Percentiles rank a stretch among this genome's conserved stretches.
phyloP scores from a whole-genome alignment of 2,329 filamentous ascomycete species.

The Acrocalymma vagum region DNA sequence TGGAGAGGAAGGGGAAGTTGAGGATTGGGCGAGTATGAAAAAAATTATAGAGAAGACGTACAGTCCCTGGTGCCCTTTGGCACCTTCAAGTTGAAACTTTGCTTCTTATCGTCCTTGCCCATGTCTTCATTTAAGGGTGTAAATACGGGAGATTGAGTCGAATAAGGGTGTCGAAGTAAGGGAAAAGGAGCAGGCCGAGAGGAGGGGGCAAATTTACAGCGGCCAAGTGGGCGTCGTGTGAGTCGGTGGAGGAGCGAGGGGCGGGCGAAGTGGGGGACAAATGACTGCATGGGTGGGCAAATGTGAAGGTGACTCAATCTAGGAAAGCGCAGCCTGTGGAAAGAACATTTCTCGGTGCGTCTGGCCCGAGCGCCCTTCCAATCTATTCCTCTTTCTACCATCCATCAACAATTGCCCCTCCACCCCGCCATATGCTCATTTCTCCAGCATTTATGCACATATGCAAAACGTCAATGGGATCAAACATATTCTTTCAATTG shows the following conservation, averaged over 20 bases:
- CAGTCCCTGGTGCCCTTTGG: constrained; percentile 93
- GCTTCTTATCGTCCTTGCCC: constrained; percentile 54
- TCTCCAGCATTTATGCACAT: too few relatives aligned
- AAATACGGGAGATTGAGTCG: constrained; percentile 22
- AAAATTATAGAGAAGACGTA: constrained; percentile 71
- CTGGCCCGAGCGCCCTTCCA: too few relatives aligned
- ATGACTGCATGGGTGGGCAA: constrained; percentile 38
- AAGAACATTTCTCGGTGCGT: too few relatives aligned
- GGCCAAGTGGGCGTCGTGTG: constrained; percentile 25
- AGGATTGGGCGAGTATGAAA: constrained; percentile 43
- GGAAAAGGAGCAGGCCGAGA: constrained; percentile 11
- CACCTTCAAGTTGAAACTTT: constrained; percentile 77
- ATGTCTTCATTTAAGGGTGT: constrained; percentile 44
- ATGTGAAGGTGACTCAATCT: constrained; percentile 38
- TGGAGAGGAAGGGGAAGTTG: background rate
- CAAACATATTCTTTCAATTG: too few relatives aligned
- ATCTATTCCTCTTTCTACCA: too few relatives aligned
- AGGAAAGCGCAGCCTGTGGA: too few relatives aligned
- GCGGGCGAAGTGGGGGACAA: constrained; percentile 39
- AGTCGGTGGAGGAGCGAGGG: constrained; percentile 36
- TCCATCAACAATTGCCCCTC: too few relatives aligned
- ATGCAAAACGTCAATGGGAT: too few relatives aligned
- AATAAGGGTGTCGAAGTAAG: constrained; percentile 25
- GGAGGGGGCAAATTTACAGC: constrained; percentile 20
- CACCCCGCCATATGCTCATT: too few relatives aligned